Conservation (phyloP, 176 grass and related monocot species). For the Eragrostis nindensis region DNA sequence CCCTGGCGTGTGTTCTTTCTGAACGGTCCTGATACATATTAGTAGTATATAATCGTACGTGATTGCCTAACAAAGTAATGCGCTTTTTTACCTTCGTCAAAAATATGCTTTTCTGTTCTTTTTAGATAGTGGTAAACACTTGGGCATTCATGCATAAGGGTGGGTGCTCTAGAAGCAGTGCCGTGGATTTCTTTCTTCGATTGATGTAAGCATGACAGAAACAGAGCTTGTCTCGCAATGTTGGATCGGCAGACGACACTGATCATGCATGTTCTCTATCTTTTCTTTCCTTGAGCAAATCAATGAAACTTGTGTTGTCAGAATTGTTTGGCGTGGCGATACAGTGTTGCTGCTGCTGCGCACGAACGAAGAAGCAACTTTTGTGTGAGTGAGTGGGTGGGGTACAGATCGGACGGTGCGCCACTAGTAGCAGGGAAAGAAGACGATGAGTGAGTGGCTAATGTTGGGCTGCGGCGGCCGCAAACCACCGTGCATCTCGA, state of each 20-base stretch:
- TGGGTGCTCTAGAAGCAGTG: neutral
- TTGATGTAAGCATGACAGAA: slow-evolving; percentile 35
- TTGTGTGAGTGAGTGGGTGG: slow-evolving; percentile 27
- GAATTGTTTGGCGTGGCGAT: neutral
- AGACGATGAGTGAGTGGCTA: neutral
- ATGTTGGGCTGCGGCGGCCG: neutral
- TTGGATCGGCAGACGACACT: neutral
- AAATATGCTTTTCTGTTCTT: neutral
- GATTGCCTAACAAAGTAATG: too few relatives aligned
- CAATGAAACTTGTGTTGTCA: neutral
- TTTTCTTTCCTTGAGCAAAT: neutral
- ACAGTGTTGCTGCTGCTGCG: neutral
- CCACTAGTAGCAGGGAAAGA: neutral
- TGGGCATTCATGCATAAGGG: too few relatives aligned
- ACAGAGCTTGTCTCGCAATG: neutral
- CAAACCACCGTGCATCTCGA: neutral
- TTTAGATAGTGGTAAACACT: neutral
- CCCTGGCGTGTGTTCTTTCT: neutral
- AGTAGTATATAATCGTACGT: neutral
- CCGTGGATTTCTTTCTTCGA: neutral
- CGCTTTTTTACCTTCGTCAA: neutral
- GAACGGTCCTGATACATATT: neutral
- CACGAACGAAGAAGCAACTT: neutral
- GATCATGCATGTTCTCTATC: neutral
- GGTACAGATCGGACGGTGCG: slow-evolving; percentile 36